Evolutionary conservation across 2,329 filamentous ascomycete species (phyloP).

Genomic region (Uncinocarpus reesii): DNA sequence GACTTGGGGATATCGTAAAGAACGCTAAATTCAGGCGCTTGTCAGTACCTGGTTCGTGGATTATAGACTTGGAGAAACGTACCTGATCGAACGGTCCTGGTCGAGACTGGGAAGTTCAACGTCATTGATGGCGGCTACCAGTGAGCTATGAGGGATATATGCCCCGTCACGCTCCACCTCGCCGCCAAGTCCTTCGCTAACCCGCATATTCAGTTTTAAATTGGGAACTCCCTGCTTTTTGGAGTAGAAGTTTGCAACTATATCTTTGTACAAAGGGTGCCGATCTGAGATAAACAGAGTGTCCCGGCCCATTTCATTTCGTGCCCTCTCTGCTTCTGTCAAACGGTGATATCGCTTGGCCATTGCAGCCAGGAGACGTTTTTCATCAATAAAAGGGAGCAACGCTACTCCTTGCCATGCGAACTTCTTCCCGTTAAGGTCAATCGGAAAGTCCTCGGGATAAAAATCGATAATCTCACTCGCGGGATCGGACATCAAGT

Average conservation of each 20-base stretch:
- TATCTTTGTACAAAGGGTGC: slow-evolving; percentile 75
- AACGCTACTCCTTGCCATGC: slow-evolving; percentile 94
- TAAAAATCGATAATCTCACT: slow-evolving; percentile 97
- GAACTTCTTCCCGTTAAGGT: slow-evolving; percentile 96
- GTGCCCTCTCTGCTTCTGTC: slow-evolving; percentile 61
- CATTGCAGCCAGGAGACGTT: slow-evolving; percentile 71
- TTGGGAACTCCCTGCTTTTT: slow-evolving; percentile 63
- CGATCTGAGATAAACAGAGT: slow-evolving; percentile 74
- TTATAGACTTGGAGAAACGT: slow-evolving; percentile 30
- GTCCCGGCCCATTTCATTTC: slow-evolving; percentile 72
- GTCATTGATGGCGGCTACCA: slow-evolving; percentile 66
- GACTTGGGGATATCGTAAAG: slow-evolving; percentile 72
- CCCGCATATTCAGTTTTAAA: slow-evolving; percentile 62
- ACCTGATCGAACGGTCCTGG: slow-evolving; percentile 78
- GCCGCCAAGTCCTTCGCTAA: slow-evolving; percentile 69
- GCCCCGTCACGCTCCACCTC: slow-evolving; percentile 69
- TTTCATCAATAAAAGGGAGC: slow-evolving; percentile 92
- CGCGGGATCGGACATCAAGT: slow-evolving; percentile 76
- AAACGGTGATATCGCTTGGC: slow-evolving; percentile 70
- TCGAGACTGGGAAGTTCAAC: slow-evolving; percentile 66
- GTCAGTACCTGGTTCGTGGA: slow-evolving; percentile 15
- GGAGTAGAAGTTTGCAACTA: slow-evolving; percentile 78
- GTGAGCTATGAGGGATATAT: slow-evolving; percentile 71
- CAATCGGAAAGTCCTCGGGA: slow-evolving; percentile 82
- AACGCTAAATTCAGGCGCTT: slow-evolving; percentile 48